Base-by-base conservation (phyloP, 768 basidiomycete genomes). In the Auricularia heimuer region DNA sequence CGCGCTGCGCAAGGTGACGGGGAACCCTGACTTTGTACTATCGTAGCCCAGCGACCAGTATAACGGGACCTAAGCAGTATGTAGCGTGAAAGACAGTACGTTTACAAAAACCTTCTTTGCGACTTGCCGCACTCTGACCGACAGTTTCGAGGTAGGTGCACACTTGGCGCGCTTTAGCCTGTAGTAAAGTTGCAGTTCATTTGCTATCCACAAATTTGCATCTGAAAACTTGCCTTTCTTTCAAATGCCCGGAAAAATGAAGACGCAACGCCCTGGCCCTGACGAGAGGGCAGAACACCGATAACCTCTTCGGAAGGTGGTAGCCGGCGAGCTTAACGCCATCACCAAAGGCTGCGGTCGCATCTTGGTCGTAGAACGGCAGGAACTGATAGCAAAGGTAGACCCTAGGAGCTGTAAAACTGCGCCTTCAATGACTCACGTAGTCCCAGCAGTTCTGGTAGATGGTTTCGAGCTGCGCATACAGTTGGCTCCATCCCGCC, bases 281-380 rank as follows among this genome's bases (percentile, higher is more conserved):
- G 64, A 24, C 21, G 39, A 21, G 56, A 61, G 29, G 64, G 60
- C 10, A 44, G 61, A 10, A 61, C 56, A 4, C 29, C 64, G 54
- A 65, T 36, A 16, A 60, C 24, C 62, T 65, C 29, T 29, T 29
- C 29, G 29, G 64, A 39, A 65, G 58, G 39, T 65, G 64, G 29
- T 58, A 61, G 10, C 54, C 64, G 54, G 11, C 64, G n/a, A 65
- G 64, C 35, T 65, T 65, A 11, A 39, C 39, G 14, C 64, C 64
- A n/a, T 61, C 60, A 2, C 64, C 64, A 11, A 65, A 61, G 3
- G 29, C 34, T 14, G 16, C 18, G n/a, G 54, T 65, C 6, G 56
- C 39, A 29, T 60, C 10, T 12, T 24, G 33, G 21, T 58, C 56
- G 60, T 65, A 65, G 36, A 29, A 36, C 18, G 64, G 64, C n/a